Evolutionary conservation across 2,329 filamentous ascomycete genomes (phyloP), one percentile per base, ranked within the genome.

Genomic region (Exophiala mesophila): DNA sequence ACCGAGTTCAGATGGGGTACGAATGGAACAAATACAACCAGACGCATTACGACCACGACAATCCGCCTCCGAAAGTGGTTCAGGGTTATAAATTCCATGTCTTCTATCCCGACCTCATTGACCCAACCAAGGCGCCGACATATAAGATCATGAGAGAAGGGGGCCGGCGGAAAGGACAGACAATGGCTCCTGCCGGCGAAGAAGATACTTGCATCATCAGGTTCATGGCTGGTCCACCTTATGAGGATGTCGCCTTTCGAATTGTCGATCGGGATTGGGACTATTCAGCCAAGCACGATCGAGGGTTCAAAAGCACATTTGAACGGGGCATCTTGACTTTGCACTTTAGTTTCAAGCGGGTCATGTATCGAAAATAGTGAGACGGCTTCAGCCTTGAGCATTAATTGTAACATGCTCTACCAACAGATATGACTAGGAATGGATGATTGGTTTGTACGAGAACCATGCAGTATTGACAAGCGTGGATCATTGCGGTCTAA

Each of bases 1-100:
- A 97, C 62, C 83, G 92, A 29, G 89, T 97, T 34, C 89, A 95
- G 65, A 96, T 96, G 86, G 92, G 92, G 39, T 98, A 97, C 64
- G 92, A 98, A 65, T 98, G 92, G 92, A 98, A 98, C 73, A 98
- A 98, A 67, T 98, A 98, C 75, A 98, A 98, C 60, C 92, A 98
- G 68, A 98, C 92, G 9, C 92, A 98, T 67, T 98, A 98, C 68
- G 92, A 97, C 63, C 88, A 96, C 63, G 90, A 97, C 61, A 96
- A 97, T 59, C 92, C 92, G 2, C 92, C 92, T 1, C 92, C 92
- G 18, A 96, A 95, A 67, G 90, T 98, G 5, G 92, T 98, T 8
- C 92, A 98, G 63, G 92, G 92, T 43, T 98, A 98, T 74, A 96
- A 94, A 64, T 98, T 98, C 75, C 97, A 98, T 68, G 90, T 98